A percentile compares a stretch with the other conserved stretches of the same genome.
Evolutionary conservation across 257 asterid genomes (phyloP).

Genomic region (Lavandula angustifolia): DNA sequence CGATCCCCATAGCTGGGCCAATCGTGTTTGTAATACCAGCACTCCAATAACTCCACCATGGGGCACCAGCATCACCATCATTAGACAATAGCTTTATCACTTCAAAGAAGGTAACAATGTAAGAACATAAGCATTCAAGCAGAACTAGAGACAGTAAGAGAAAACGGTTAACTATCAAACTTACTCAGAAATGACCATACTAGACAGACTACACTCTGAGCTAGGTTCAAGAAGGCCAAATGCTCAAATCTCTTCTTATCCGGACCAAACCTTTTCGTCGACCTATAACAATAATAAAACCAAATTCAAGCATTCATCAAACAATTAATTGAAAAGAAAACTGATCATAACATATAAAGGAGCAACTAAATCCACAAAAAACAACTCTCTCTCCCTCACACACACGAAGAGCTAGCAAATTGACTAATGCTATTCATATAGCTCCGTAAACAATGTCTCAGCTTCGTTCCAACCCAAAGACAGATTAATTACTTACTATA

Average conservation of each 20-base stretch:
- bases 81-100: conserved; percentile 88
- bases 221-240: conserved; percentile 88
- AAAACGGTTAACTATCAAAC: conserved; percentile 27
- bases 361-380: neutral
- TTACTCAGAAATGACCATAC: conserved; percentile 91
- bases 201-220: conserved; percentile 84
- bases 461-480: neutral
- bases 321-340: neutral
- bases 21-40: conserved; percentile 94
- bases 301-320: neutral
- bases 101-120: conserved; percentile 33
- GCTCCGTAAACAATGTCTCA: conserved; percentile 12
- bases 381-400: neutral
- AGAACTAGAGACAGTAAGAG: neutral
- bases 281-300: conserved; percentile 45
- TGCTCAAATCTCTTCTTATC: conserved; percentile 94
- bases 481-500: neutral
- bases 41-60: conserved; percentile 99
- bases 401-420: neutral
- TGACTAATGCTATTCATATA: neutral
- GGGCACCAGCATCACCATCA: conserved; percentile 76
- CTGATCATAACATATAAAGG: neutral
- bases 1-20: conserved; percentile 99
- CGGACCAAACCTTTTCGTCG: conserved; percentile 83
- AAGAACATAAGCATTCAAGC: conserved; percentile 4